phyloP scores from a whole-genome alignment of 1,139 yeast genomes.

The Blastobotrys arbuscula region DNA sequence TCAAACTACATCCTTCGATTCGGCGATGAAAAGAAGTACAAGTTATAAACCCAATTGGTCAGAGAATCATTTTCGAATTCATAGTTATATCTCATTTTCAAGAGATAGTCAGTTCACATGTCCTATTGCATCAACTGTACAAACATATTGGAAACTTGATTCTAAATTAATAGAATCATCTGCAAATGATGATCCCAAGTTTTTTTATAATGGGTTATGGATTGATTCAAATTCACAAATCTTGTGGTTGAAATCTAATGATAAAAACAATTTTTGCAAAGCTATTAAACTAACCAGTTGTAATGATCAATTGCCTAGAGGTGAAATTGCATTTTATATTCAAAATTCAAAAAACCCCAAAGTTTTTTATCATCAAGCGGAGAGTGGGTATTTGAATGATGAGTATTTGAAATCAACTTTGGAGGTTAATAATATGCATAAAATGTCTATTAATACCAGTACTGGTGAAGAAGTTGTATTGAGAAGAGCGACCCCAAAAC shows the following conservation, averaged over 20 bases:
- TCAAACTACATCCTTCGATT: neutral
- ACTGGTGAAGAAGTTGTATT: neutral
- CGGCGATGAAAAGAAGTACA: neutral
- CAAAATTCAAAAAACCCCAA: neutral
- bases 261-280: slow-evolving; percentile 24
- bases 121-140: slow-evolving; percentile 19
- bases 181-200: slow-evolving; percentile 9
- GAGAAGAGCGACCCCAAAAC: neutral
- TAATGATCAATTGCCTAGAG: slow-evolving; percentile 30
- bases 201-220: slow-evolving; percentile 16
- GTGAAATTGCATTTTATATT: slow-evolving; percentile 27
- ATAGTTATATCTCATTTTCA: slow-evolving; percentile 18
- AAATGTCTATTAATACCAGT: neutral
- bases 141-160: slow-evolving; percentile 17
- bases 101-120: slow-evolving; percentile 10
- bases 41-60: slow-evolving; percentile 5
- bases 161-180: neutral
- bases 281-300: slow-evolving; percentile 31
- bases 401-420: neutral
- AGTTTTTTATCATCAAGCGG: neutral
- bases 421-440: neutral
- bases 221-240: slow-evolving; percentile 17
- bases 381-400: neutral
- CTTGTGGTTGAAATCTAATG: slow-evolving; percentile 18
- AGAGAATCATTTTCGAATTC: slow-evolving; percentile 18